Evolutionary conservation across 192 early-diverging fungal species (phyloP), one percentile per base, ranked within the genome.

Genomic region (Chytriomyces confervae): DNA sequence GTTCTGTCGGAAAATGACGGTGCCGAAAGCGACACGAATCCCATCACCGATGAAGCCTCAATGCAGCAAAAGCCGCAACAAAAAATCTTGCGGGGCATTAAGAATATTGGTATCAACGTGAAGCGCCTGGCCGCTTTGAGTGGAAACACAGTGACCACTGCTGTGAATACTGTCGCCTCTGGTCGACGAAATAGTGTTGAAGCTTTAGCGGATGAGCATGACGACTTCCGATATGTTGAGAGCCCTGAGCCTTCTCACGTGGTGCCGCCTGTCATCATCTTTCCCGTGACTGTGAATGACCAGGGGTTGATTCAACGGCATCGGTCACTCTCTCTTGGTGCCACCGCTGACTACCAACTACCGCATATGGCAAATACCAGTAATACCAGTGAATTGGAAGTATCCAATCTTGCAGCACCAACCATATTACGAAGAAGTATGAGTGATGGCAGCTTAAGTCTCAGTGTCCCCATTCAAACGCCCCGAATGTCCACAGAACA

Each of bases 51-150:
- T 11, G 62, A 64, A 20, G 20, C 62, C 11, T 4, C 62, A 6
- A 11, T 36, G 23, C 62, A 11, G 23, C 20, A 13, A 13, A 27
- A 64, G 36, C 23, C 69, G 7, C 16, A 18, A 13, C 10, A 53
- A 57, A 72, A 72, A 51, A 53, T 72, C 36, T 24, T 72, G 13
- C 51, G 45, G 27, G 69, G 69, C 9, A 57, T 72, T 7, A 72
- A 72, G 48, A 72, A 72, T 49, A 57, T 72, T 50, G 69, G 69
- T 10, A 50, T 20, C n/a, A 72, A 72, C 27, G 69, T 72, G 1
- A 72, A 72, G 57, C 47, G 47, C 8, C 48, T 72, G 50, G 66
- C 66, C 2, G 10, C 20, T 4, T n/a, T 68, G 11, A 46, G 29
- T 16, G 66, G 63, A 27, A 65, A 65, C 20, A 57, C 53, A 13